Percentiles rank a stretch among this genome's conserved stretches.
Conservation (phyloP, 1,139 yeast species). For the Candida labiduridarum region DNA sequence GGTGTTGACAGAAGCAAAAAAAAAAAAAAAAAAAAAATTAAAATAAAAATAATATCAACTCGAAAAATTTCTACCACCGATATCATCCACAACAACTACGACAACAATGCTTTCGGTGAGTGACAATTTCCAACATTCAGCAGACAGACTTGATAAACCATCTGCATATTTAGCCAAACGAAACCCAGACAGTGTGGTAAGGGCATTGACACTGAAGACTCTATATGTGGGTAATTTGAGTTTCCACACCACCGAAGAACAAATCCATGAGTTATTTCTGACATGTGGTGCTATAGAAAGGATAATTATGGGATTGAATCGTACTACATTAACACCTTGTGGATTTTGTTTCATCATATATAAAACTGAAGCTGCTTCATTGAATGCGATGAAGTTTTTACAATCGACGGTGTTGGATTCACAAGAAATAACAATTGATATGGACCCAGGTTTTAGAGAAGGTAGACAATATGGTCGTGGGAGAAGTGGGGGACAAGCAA, state of each 20-base stretch:
- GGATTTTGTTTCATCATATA: slow-evolving; percentile 93
- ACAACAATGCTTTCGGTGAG: slow-evolving; percentile 53
- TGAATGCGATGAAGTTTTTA: slow-evolving; percentile 78
- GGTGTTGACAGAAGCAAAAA: neutral
- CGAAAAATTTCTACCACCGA: neutral
- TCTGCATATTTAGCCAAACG: slow-evolving; percentile 74
- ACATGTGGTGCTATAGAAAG: slow-evolving; percentile 76
- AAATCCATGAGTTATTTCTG: slow-evolving; percentile 80
- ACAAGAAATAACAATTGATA: slow-evolving; percentile 74
- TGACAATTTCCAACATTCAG: slow-evolving; percentile 56
- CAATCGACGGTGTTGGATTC: slow-evolving; percentile 84
- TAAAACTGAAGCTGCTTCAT: slow-evolving; percentile 64
- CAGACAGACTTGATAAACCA: slow-evolving; percentile 74
- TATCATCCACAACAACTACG: neutral
- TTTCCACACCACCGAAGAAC: slow-evolving; percentile 91
- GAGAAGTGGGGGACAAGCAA: slow-evolving; percentile 79
- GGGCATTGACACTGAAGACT: slow-evolving; percentile 68
- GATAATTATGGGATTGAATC: slow-evolving; percentile 91
- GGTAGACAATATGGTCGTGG: slow-evolving; percentile 97
- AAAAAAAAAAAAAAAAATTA: neutral
- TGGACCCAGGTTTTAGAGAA: slow-evolving; percentile 93
- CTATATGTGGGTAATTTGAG: slow-evolving; percentile 85
- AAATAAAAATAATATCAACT: neutral
- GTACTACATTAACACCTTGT: slow-evolving; percentile 88
- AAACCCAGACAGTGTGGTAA: slow-evolving; percentile 60